Base-by-base conservation (phyloP, 2,329 filamentous ascomycete genomes). In the Alternaria arborescens region DNA sequence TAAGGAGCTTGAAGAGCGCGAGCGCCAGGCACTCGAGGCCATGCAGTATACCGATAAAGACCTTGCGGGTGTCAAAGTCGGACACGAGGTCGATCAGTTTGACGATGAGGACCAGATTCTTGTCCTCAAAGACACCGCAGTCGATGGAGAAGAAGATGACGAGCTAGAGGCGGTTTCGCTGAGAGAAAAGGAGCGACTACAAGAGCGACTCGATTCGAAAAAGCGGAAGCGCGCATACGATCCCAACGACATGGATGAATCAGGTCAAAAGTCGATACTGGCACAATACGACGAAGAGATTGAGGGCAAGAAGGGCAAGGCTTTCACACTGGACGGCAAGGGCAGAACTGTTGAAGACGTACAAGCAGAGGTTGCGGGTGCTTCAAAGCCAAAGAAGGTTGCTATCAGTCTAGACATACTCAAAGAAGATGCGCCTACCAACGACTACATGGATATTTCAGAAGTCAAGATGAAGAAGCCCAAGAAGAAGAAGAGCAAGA, bases 221-320 rank as follows among this genome's bases (percentile, higher is more conserved):
- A 97, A 97, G 85, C 93, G 93, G 78, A 92, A 90, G 74, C 90
- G 91, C 0, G 89, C 89, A 1, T 99, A 99, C 78, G 92, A 99
- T 71, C 94, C 94, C 0, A 90, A 92, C 62, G 88, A 90, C 58
- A 82, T 89, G 34, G 89, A 84, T 46, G 83, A 91, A 44, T 85
- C 88, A 28, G 89, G 86, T 12, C 83, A 89, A 59, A 85, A 85
- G 18, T 86, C 86, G 6, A 88, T 99, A 24, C 81, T 99, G 42
- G 88, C 91, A 14, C 94, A 99, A 70, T 99, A 99, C 74, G 95
- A 98, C 71, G 95, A 98, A 66, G 94, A 97, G 73, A 96, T 97
- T 54, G 87, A 91, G 36, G 93, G 93, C 56, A 97, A 97, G 80
- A 95, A 96, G 81, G 83, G 86, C 57, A 97, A 96, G 76, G 86